A percentile compares a stretch with the other conserved stretches of the same genome.
These are phyloP conservation scores for Pleurotus cornucopiae DNA, from an alignment of 768 basidiomycete genomes.

Conservation along the genomic window DNA sequence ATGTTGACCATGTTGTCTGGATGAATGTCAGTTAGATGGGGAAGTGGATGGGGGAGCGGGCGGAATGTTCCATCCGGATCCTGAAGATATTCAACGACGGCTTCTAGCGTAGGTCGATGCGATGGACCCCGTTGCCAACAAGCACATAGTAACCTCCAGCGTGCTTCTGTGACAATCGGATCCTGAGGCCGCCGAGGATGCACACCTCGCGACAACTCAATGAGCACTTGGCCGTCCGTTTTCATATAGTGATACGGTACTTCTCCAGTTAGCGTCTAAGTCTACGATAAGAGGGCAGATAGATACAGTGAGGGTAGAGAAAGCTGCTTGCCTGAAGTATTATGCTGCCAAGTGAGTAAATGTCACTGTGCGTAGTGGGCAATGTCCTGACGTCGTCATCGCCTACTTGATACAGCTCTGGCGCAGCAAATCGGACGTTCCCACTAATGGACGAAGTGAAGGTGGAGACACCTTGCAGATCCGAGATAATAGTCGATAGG, in stretches of 20 bases:
- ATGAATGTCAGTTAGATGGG: not conserved
- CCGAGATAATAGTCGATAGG: constrained; percentile 23
- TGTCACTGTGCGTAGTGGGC: constrained; percentile 20
- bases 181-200: constrained; percentile 3
- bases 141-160: constrained; percentile 4
- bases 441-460: constrained; percentile 24
- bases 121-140: constrained; percentile 1
- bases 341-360: constrained; percentile 33
- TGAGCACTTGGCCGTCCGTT: constrained; percentile 3
- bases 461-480: constrained; percentile 16
- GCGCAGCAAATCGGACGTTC: constrained; percentile 29
- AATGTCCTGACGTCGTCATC: constrained; percentile 9
- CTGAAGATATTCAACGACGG: not conserved
- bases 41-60: not conserved
- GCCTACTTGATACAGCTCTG: constrained; percentile 23
- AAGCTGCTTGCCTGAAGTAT: constrained; percentile 15
- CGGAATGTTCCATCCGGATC: not conserved
- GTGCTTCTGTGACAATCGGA: not conserved
- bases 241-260: constrained; percentile 10
- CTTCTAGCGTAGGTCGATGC: constrained; percentile 2
- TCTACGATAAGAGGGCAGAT: not conserved
- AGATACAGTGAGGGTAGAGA: not conserved
- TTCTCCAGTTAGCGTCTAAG: constrained; percentile 6
- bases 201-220: constrained; percentile 4
- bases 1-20: not conserved